phyloP scores from a whole-genome alignment of 225 moss, liverwort and hornwort species.

The Asterella californica region DNA sequence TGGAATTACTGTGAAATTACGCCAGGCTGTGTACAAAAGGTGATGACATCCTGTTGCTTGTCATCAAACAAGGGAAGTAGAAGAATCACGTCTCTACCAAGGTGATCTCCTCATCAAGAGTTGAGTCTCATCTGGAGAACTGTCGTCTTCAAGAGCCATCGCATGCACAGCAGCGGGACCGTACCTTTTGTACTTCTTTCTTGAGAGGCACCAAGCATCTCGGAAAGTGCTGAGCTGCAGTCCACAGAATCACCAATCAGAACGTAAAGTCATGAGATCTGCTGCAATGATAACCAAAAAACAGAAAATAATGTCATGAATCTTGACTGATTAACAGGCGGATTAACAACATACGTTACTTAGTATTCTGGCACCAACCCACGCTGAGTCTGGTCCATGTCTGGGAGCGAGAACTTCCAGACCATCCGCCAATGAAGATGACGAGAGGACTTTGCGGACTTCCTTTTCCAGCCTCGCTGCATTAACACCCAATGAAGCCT shows the following conservation, averaged over 20 bases:
- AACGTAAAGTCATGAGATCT: background rate
- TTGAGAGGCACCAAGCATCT: conserved; percentile 54
- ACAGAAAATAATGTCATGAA: background rate
- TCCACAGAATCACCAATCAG: background rate
- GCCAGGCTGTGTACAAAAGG: background rate
- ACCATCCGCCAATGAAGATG: conserved; percentile 32
- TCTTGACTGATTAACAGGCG: background rate
- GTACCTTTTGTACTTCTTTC: conserved; percentile 50
- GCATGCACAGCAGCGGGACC: conserved; percentile 46
- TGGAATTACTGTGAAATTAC: background rate
- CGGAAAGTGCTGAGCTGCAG: conserved; percentile 58
- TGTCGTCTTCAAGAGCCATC: conserved; percentile 38
- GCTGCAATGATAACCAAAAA: background rate
- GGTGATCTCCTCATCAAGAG: background rate
- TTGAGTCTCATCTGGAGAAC: background rate
- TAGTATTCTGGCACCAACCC: conserved; percentile 60
- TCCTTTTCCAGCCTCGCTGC: conserved; percentile 55
- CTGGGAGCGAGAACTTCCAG: conserved; percentile 43
- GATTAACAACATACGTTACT: conserved; percentile 38
- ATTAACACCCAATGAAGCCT: background rate
- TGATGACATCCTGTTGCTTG: background rate
- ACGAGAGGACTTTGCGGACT: conserved; percentile 39
- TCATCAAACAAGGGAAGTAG: background rate
- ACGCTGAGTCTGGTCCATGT: conserved; percentile 55
- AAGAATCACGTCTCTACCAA: background rate